These are phyloP conservation scores for Delitschia confertaspora DNA, from an alignment of 495 filamentous ascomycete species.

Conservation along the genomic window DNA sequence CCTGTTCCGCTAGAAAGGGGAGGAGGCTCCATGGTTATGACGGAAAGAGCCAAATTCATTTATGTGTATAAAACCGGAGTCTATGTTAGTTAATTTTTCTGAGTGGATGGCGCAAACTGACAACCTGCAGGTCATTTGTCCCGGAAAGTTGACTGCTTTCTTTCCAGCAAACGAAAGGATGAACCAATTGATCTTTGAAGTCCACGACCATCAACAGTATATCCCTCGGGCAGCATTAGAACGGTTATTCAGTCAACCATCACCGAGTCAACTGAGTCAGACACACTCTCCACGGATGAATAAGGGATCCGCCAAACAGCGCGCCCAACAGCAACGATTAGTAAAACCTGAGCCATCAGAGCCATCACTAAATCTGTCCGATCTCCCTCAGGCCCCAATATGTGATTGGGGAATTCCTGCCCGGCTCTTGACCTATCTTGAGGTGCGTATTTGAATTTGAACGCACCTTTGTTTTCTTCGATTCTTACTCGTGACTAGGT, in stretches of 20 bases:
- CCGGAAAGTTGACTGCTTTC: slow-evolving; percentile 30
- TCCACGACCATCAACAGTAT: slow-evolving; percentile 28
- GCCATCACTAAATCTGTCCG: slow-evolving; percentile 23
- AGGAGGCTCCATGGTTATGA: slow-evolving; percentile 21
- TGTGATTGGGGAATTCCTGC: slow-evolving; percentile 27
- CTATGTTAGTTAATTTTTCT: slow-evolving; percentile 26
- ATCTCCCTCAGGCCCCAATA: slow-evolving; percentile 27
- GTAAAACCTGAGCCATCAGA: slow-evolving; percentile 24
- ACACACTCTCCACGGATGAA: slow-evolving; percentile 36
- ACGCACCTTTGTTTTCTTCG: background rate
- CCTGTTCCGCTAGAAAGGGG: no score
- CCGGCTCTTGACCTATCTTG: slow-evolving; percentile 31
- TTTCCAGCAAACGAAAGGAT: slow-evolving; percentile 31
- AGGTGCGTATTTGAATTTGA: slow-evolving; percentile 25
- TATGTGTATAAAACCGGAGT: slow-evolving; percentile 32
- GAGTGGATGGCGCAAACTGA: slow-evolving; percentile 6
- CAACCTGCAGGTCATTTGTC: slow-evolving; percentile 20
- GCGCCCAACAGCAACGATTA: slow-evolving; percentile 19
- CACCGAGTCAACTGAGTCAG: slow-evolving; percentile 24
- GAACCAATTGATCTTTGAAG: slow-evolving; percentile 30
- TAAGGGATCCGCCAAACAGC: slow-evolving; percentile 25
- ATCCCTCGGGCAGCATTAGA: slow-evolving; percentile 27
- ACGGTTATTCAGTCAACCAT: slow-evolving; percentile 20
- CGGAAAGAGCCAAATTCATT: slow-evolving; percentile 29
- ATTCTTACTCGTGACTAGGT: slow-evolving; percentile 24